These are phyloP conservation scores for Lactifluus subvellereus DNA, from an alignment of 768 basidiomycete species.

Conservation along the genomic window DNA sequence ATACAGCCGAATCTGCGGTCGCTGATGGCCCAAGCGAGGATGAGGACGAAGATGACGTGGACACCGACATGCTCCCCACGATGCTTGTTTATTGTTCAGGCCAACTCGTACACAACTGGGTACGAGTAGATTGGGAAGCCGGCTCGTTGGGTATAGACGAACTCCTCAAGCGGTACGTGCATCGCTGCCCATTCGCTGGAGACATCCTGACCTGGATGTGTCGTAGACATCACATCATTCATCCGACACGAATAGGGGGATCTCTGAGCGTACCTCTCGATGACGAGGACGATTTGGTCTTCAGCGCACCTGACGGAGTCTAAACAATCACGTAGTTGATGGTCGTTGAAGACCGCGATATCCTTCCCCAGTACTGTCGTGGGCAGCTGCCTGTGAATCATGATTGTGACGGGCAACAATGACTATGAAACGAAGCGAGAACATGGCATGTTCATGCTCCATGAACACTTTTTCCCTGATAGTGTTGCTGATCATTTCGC, in stretches of 20 bases:
- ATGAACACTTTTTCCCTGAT: neutral
- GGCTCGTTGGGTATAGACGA: slow-evolving; percentile 63
- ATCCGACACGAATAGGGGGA: neutral
- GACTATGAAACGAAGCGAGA: neutral
- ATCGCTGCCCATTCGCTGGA: neutral
- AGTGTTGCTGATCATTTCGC: neutral
- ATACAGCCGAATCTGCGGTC: slow-evolving; percentile 33
- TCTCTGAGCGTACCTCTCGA: slow-evolving; percentile 12
- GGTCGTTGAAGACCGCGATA: neutral
- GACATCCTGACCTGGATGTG: neutral
- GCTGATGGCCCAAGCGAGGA: slow-evolving; percentile 22
- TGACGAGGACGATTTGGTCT: slow-evolving; percentile 22
- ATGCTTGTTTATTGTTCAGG: slow-evolving; percentile 74
- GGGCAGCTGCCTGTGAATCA: neutral
- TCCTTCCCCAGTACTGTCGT: neutral
- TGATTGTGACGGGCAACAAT: neutral
- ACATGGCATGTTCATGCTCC: neutral
- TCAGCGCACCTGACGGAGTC: neutral
- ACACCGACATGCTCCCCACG: slow-evolving; percentile 75
- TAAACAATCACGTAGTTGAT: neutral
- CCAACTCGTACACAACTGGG: slow-evolving; percentile 84
- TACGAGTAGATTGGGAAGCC: slow-evolving; percentile 83
- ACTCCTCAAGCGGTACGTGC: slow-evolving; percentile 52
- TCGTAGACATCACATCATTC: slow-evolving; percentile 18
- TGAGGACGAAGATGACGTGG: slow-evolving; percentile 57